Evolutionary conservation across 306 rosid genomes (phyloP), one percentile per base, ranked within the genome.

Genomic region (Malus fusca): DNA sequence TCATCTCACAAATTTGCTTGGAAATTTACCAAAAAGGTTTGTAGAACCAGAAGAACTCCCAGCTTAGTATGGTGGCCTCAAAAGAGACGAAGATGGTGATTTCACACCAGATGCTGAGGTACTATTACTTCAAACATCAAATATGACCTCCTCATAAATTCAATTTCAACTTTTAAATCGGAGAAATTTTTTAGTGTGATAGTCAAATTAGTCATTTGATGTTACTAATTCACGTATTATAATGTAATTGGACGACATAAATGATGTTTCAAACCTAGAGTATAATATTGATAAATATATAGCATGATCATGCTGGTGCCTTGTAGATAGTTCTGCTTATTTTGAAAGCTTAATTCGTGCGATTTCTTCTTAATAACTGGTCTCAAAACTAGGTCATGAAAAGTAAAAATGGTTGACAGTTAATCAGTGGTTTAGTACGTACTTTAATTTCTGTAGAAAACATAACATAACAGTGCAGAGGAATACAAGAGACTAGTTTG

Each of bases 11-110:
- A 55, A 18, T 84, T 46, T 66, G 25, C 46, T 42, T 74, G 8
- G 35, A 69, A 42, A 48, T 15, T 31, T 23, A 68, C 69, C 30
- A 64, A 59, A 69, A 43, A 92, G 97, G 82, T 89, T 59, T 42
- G 78, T 95, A 81, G 88, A 85, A 42, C 87, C 98, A 12, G 99
- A 92, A 82, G 69, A 82, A 14, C 94, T 92, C 81, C 92, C 97
- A 22, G 83, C 78, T 70, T 84, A 88, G 77, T 87, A 87, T 75
- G 97, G 99, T 0, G 99, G 99, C 73, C 93, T 95, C 60, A 83
- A 82, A 74, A 84, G 99, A 82, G 90, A 90, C 15, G 80, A 71
- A 4, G 96, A 92, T 37, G 73, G 72, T 8, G 92, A 88, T 22
- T 92, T 95, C 35, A 77, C 96, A 0, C 69, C 91, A 21, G 79